Evolutionary conservation across 805 yeast species (phyloP).

Genomic region (Metschnikowia santaceciliae): DNA sequence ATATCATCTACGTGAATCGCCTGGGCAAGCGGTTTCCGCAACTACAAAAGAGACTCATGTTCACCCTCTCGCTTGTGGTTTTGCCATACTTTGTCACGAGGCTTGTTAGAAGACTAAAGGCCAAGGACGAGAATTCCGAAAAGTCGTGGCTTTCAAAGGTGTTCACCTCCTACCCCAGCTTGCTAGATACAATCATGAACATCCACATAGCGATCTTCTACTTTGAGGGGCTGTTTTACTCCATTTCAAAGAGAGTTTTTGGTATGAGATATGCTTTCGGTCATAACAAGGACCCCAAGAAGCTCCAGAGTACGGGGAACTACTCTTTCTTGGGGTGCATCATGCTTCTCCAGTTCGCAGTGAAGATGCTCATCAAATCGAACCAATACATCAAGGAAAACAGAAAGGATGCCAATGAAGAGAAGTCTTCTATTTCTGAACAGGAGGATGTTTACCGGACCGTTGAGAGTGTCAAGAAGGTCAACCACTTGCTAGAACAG

Average conservation of each 20-base stretch:
- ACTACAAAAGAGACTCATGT: conserved; percentile 47
- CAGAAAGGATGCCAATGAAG: not conserved
- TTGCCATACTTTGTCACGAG: conserved; percentile 53
- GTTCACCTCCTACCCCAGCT: conserved; percentile 39
- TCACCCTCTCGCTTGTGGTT: conserved; percentile 55
- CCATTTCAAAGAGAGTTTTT: conserved; percentile 67
- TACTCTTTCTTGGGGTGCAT: conserved; percentile 73
- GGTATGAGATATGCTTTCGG: conserved; percentile 80
- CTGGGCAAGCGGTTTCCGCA: conserved; percentile 50
- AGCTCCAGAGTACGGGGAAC: conserved; percentile 46
- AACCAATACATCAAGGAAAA: conserved; percentile 17
- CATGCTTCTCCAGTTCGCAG: conserved; percentile 49
- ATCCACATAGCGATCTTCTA: conserved; percentile 80
- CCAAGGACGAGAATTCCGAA: conserved; percentile 18
- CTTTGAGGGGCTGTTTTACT: conserved; percentile 77
- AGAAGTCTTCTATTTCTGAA: not conserved
- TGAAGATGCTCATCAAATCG: conserved; percentile 39
- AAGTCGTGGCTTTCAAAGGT: conserved; percentile 18
- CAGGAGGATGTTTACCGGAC: conserved; percentile 3
- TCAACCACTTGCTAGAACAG: conserved; percentile 6
- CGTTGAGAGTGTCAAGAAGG: conserved; percentile 12
- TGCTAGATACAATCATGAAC: conserved; percentile 54
- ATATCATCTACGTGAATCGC: conserved; percentile 59
- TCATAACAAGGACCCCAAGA: conserved; percentile 47
- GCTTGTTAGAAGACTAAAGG: conserved; percentile 22